Base-by-base conservation (phyloP, 805 yeast species). In the Ogataea pini region DNA sequence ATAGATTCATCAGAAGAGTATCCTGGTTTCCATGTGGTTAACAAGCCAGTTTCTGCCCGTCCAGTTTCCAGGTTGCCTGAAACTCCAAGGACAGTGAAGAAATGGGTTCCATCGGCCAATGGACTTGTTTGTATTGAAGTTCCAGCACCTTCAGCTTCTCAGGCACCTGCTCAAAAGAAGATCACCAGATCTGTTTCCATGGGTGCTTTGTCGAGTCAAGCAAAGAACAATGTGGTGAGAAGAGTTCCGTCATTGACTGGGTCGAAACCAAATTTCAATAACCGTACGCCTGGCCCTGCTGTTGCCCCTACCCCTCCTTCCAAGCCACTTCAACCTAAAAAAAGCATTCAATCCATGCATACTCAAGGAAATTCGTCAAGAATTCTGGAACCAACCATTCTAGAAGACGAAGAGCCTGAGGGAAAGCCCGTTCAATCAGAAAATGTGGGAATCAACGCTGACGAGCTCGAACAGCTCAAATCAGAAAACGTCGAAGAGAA, bases 71-170 rank as follows among this genome's bases (percentile, higher is more conserved):
- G 31, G 33, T 24, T 32, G 7, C 48, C 48, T 10, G 36, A 38
- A 9, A 46, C 55, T 14, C 71, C 72, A 12, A 77, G 70, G 46
- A 83, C 78, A 68, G 77, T 85, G 8, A 84, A 82, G 55, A 83
- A 80, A 53, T 86, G 85, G 67, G 75, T 86, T 39, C 92, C 94
- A 2, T 83, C 89, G 1, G 82, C 87, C 3, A 75, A 79, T 56
- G 94, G 94, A 12, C 72, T 86, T 47, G 77, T 83, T 42, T 73
- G 84, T 8, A 71, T 86, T 4, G 91, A 86, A 56, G 90, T 86
- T 3, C 87, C 89, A 0, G 76, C 74, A 10, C 60, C 54, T 3
- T 17, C 52, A 10, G 20, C 45, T 14, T 29, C 36, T 7, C 38
- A 54, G 22, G 36, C 52, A 5, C 36, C 52, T 16, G 38, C 49